A percentile compares a stretch with the other conserved stretches of the same genome.
These are phyloP conservation scores for Ustilago xerochloae DNA, from an alignment of 1,284 basidiomycete genomes.

Conservation along the genomic window DNA sequence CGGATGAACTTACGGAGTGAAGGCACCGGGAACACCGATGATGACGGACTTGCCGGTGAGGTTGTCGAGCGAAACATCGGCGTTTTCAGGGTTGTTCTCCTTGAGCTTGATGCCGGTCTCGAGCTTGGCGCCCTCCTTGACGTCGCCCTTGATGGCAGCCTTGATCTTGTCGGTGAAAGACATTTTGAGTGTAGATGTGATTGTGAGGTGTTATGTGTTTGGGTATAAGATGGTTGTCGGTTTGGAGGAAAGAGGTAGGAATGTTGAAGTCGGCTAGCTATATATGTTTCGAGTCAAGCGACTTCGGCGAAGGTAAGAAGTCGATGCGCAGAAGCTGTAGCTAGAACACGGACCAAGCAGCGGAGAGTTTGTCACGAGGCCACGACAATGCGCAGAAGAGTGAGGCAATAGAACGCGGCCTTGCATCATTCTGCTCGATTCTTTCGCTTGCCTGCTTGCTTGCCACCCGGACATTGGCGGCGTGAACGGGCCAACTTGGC, in stretches of 20 bases:
- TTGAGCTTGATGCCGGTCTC: conserved; percentile 52
- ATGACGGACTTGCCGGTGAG: conserved; percentile 47
- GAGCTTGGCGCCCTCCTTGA: conserved; percentile 57
- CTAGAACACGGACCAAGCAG: not conserved
- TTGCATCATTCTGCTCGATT: conserved; percentile 4
- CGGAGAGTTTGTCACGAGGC: not conserved
- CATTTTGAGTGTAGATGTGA: conserved; percentile 17
- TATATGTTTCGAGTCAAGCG: no score
- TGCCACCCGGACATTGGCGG: conserved; percentile 6
- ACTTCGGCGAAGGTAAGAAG: not conserved
- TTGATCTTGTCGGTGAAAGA: conserved; percentile 54
- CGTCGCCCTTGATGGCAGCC: conserved; percentile 42
- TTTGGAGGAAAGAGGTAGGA: not conserved
- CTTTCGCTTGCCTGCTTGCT: not conserved
- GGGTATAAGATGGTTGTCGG: not conserved
- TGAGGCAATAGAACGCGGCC: not conserved
- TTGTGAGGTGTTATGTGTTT: not conserved
- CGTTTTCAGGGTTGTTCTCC: conserved; percentile 57
- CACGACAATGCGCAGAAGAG: no score
- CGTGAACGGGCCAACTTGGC: conserved; percentile 5
- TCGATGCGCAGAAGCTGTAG: not conserved
- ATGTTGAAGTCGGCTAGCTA: not conserved
- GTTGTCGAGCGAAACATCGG: conserved; percentile 51
- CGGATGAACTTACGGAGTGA: conserved; percentile 49
- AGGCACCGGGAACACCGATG: conserved; percentile 47